These are phyloP conservation scores for Fusarium nematophilum DNA, from an alignment of 2,329 filamentous ascomycete species.

Conservation along the genomic window DNA sequence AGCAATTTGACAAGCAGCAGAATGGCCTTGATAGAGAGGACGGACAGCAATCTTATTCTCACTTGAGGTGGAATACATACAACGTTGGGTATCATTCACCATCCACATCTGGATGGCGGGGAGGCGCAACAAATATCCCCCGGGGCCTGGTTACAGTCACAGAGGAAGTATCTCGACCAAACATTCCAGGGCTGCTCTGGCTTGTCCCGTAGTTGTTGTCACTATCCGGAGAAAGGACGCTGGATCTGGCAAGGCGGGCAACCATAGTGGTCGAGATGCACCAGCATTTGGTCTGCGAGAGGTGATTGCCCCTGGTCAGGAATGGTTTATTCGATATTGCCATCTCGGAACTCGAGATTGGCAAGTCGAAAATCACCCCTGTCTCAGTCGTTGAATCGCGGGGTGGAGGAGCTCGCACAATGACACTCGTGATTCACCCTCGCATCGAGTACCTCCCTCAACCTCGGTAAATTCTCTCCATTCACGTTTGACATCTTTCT, in stretches of 20 bases:
- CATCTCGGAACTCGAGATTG: not conserved
- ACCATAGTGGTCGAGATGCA: too few species aligned
- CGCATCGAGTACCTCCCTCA: too few species aligned
- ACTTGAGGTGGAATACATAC: not conserved
- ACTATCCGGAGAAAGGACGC: too few species aligned
- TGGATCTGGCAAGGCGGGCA: too few species aligned
- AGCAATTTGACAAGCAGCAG: too few species aligned
- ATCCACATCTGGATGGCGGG: not conserved
- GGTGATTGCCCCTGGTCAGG: not conserved
- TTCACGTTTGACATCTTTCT: too few species aligned
- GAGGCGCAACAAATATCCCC: not conserved
- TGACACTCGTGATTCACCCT: not conserved
- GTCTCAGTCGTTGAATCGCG: constrained; percentile 1
- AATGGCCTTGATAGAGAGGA: too few species aligned
- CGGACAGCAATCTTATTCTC: not conserved
- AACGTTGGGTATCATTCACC: not conserved
- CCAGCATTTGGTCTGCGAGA: too few species aligned
- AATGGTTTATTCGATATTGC: not conserved
- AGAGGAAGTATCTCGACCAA: constrained; percentile 2
- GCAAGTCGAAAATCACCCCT: not conserved
- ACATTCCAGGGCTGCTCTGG: not conserved
- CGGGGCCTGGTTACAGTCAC: not conserved
- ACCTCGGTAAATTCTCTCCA: too few species aligned
- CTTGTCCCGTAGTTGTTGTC: not conserved
- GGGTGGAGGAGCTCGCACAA: too few species aligned